Evolutionary conservation across 2,329 filamentous ascomycete genomes (phyloP).

Genomic region (Westerdykella sp.): DNA sequence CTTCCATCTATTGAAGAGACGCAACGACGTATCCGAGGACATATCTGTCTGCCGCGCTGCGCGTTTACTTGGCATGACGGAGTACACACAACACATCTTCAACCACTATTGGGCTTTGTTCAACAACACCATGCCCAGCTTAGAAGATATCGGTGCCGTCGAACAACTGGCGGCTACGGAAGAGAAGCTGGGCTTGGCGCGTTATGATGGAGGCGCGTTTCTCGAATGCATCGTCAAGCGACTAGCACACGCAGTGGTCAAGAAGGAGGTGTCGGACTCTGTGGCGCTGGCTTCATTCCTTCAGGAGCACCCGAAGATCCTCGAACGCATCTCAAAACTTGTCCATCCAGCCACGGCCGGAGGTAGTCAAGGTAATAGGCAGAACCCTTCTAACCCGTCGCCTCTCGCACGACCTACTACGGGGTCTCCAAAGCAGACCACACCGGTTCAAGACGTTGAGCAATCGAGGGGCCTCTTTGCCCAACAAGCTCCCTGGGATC

Average conservation of each 20-base stretch:
- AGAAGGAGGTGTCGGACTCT: not conserved
- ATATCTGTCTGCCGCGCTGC: slow-evolving; percentile 1
- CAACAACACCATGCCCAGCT: not conserved
- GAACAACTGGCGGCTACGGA: not conserved
- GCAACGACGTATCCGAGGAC: slow-evolving; percentile 1
- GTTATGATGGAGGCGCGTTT: not conserved
- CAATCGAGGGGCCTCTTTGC: not conserved
- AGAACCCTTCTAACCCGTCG: no score
- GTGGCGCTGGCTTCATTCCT: not conserved
- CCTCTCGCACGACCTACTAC: no score
- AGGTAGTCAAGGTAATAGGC: not conserved
- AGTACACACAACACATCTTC: slow-evolving; percentile 3
- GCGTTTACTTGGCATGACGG: slow-evolving; percentile 2
- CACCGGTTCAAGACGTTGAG: not conserved
- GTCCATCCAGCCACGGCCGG: not conserved
- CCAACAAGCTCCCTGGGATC: not conserved
- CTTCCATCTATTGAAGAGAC: not conserved
- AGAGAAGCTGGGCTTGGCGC: not conserved
- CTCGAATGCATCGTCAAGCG: not conserved
- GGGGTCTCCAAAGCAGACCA: not conserved
- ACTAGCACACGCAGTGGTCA: not conserved
- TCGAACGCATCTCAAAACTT: not conserved
- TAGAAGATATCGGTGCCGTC: not conserved
- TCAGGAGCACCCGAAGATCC: not conserved
- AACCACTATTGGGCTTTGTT: slow-evolving; percentile 2